phyloP scores from a whole-genome alignment of 352 stramenopile genomes.

The Pythium brassicae region DNA sequence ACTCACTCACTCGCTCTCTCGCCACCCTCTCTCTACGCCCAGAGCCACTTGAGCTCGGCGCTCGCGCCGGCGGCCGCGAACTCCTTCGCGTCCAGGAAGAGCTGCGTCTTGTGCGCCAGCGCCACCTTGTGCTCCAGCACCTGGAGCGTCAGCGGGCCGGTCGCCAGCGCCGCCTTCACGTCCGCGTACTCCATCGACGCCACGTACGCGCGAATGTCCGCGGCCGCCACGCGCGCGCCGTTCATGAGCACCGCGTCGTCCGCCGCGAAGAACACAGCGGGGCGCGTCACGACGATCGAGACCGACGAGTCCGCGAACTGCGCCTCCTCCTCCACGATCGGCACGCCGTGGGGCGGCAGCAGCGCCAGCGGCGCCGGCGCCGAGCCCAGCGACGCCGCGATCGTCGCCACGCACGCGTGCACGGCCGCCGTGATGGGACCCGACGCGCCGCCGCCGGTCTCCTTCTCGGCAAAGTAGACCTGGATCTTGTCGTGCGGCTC shows the following conservation, averaged over 20 bases:
- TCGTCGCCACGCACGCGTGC: conserved; percentile 52
- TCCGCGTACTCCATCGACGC: conserved; percentile 80
- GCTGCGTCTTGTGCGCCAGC: conserved; percentile 50
- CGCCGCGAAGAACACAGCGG: conserved; percentile 64
- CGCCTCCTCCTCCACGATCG: conserved; percentile 68
- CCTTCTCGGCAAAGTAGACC: conserved; percentile 90
- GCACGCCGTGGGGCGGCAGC: conserved; percentile 53
- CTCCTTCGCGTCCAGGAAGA: conserved; percentile 77
- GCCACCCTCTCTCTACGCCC: conserved; percentile 11
- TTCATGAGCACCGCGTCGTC: conserved; percentile 38
- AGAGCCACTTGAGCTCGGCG: conserved; percentile 45
- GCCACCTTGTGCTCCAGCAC: conserved; percentile 35
- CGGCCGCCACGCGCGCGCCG: conserved; percentile 30
- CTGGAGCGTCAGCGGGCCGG: conserved; percentile 38
- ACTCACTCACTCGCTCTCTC: not conserved
- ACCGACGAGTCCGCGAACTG: conserved; percentile 69
- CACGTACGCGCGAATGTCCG: conserved; percentile 60
- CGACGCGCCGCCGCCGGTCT: conserved; percentile 37
- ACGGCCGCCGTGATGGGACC: conserved; percentile 56
- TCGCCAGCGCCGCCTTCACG: conserved; percentile 50
- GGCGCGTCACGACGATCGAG: conserved; percentile 60
- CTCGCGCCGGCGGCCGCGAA: conserved; percentile 36
- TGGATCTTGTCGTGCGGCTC: conserved; percentile 95
- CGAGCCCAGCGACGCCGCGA: conserved; percentile 52
- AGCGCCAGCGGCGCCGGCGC: conserved; percentile 53